A percentile compares a stretch with the other conserved stretches of the same genome.
Conservation (phyloP, 345 rosid genomes). For the Iberis pinnata region DNA sequence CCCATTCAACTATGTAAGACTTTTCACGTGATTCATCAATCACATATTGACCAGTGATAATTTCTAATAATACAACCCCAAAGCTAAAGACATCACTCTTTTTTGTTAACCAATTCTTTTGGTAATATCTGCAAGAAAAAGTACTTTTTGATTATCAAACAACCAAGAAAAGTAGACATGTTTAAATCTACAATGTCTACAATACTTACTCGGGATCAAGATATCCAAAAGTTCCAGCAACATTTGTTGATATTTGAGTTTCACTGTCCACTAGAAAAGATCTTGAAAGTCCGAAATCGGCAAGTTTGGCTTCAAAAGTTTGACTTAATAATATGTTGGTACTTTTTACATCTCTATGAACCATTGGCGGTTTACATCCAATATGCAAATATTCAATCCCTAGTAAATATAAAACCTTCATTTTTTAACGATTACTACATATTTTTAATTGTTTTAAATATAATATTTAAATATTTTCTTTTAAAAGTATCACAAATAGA, state of each 20-base stretch:
- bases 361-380: slow-evolving; percentile 41
- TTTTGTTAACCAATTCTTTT: slow-evolving; percentile 26
- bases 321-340: slow-evolving; percentile 36
- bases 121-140: slow-evolving; percentile 28
- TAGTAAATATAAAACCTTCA: slow-evolving; percentile 4
- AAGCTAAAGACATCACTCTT: slow-evolving; percentile 50
- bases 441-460: no score
- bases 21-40: slow-evolving; percentile 7
- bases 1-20: slow-evolving; percentile 25
- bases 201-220: slow-evolving; percentile 46
- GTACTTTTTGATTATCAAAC: background rate
- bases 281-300: slow-evolving; percentile 45
- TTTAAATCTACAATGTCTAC: background rate
- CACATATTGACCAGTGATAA: slow-evolving; percentile 34
- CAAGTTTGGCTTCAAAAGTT: slow-evolving; percentile 34
- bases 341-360: slow-evolving; percentile 45
- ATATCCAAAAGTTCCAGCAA: slow-evolving; percentile 35
- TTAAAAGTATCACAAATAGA: no score
- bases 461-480: no score
- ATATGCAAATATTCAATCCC: slow-evolving; percentile 40
- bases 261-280: slow-evolving; percentile 21
- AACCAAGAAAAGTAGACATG: background rate
- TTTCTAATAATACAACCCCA: slow-evolving; percentile 37
- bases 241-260: slow-evolving; percentile 23
- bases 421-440: no score